These are phyloP conservation scores for Tolypocladium capitatum DNA, from an alignment of 2,329 filamentous ascomycete genomes.

Conservation along the genomic window DNA sequence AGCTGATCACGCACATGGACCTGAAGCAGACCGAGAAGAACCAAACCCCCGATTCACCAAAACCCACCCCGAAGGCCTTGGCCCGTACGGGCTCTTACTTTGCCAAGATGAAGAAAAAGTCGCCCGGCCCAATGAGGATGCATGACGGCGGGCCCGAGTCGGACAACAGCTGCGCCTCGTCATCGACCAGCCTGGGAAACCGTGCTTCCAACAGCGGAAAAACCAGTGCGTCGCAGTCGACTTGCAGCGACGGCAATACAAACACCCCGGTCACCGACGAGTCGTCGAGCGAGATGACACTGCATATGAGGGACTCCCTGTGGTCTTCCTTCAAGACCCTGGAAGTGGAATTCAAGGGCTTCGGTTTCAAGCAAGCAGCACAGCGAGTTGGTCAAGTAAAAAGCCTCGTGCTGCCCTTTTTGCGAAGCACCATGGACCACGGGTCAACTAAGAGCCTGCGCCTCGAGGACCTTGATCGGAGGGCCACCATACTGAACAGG, in stretches of 20 bases:
- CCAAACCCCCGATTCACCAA: constrained; percentile 20
- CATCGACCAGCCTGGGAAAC: constrained; percentile 30
- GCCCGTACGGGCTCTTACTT: constrained; percentile 35
- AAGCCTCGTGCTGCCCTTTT: constrained; percentile 59
- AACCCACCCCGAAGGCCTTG: constrained; percentile 23
- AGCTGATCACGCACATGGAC: constrained; percentile 13
- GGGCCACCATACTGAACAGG: constrained; percentile 68
- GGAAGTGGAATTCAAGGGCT: constrained; percentile 37
- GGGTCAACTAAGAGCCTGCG: constrained; percentile 49
- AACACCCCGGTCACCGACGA: constrained; percentile 26
- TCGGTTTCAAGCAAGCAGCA: constrained; percentile 57
- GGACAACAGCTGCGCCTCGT: constrained; percentile 33
- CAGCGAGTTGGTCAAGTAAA: constrained; percentile 68
- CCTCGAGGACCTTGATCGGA: constrained; percentile 72
- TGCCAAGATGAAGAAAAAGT: constrained; percentile 34
- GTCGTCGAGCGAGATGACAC: constrained; percentile 30
- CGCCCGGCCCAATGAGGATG: constrained; percentile 27
- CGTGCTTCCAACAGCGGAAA: constrained; percentile 25
- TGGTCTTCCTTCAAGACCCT: constrained; percentile 42
- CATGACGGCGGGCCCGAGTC: constrained; percentile 21
- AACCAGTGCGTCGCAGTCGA: constrained; percentile 24
- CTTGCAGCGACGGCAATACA: constrained; percentile 24
- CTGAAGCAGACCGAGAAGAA: constrained; percentile 8
- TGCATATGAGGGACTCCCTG: constrained; percentile 34
- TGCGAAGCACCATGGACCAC: constrained; percentile 56